These are phyloP conservation scores for Phytophthora pini DNA, from an alignment of 352 stramenopile genomes.

Conservation along the genomic window DNA sequence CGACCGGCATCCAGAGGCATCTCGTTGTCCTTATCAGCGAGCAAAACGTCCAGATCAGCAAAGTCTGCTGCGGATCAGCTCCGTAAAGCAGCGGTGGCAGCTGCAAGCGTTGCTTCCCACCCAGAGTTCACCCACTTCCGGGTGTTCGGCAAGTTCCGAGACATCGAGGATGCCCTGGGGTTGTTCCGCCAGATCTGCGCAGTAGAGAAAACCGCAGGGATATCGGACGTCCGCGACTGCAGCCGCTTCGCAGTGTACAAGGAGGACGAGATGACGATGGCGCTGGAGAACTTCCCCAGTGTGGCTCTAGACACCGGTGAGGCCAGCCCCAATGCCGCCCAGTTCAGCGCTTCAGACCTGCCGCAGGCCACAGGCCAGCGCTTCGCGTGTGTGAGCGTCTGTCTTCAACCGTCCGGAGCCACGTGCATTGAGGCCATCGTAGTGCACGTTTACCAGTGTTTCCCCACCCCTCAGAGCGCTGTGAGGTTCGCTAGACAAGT, in stretches of 20 bases:
- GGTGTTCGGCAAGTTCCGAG: slow-evolving; percentile 77
- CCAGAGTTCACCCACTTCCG: slow-evolving; percentile 61
- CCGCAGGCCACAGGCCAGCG: slow-evolving; percentile 68
- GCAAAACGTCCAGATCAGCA: slow-evolving; percentile 23
- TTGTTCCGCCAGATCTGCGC: slow-evolving; percentile 75
- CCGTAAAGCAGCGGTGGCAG: slow-evolving; percentile 21
- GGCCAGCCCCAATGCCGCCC: slow-evolving; percentile 1
- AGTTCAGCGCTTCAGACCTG: slow-evolving; percentile 61
- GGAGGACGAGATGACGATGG: slow-evolving; percentile 85
- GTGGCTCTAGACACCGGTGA: not conserved
- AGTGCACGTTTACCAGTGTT: slow-evolving; percentile 84
- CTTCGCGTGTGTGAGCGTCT: slow-evolving; percentile 73
- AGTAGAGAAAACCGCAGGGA: slow-evolving; percentile 44
- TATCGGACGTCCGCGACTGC: slow-evolving; percentile 42
- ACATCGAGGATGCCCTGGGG: slow-evolving; percentile 63
- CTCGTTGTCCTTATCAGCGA: slow-evolving; percentile 18
- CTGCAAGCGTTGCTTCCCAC: slow-evolving; percentile 1
- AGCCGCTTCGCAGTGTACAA: slow-evolving; percentile 81
- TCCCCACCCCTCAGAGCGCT: slow-evolving; percentile 79
- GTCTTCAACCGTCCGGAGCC: slow-evolving; percentile 28
- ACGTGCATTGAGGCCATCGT: slow-evolving; percentile 56
- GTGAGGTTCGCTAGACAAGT: slow-evolving; percentile 77
- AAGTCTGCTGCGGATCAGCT: slow-evolving; percentile 36
- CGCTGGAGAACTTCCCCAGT: slow-evolving; percentile 67
- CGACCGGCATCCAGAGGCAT: slow-evolving; percentile 16